Base-by-base conservation (phyloP, 768 basidiomycete species). In the Podaxis mareebaensis region DNA sequence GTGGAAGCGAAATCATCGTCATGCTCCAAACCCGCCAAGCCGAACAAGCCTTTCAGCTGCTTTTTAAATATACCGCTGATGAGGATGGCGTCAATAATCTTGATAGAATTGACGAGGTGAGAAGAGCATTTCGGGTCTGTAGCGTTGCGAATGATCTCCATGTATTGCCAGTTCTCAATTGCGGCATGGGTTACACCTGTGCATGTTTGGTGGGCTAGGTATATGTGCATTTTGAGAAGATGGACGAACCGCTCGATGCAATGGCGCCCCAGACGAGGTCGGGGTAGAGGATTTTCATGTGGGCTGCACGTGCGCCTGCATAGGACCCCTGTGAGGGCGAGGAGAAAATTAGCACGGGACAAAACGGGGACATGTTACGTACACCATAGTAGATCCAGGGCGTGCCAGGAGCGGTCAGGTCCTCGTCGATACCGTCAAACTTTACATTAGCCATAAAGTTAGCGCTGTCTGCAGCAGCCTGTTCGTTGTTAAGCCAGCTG, bases 361-460 rank as follows among this genome's bases (percentile, higher is more conserved):
- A 12, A 28, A n/a, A n/a, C 49, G 12, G 22, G 60, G 4, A 28
- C 58, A 64, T 26, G 20, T 17, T 65, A 68, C 85, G 46, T 72
- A 93, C 95, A 13, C 96, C 96, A 69, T 96, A 96, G 73, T 96
- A 95, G 60, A 95, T 93, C 93, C 93, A 95, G 8, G 92, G 91
- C 1, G 89, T 89, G 30, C 76, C 77, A 17, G 90, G 85, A 11
- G 92, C 83, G 17, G 89, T 90, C 66, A 93, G 69, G 69, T 91
- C 84, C 68, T 89, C 88, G 1, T 82, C 75, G 54, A 95, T 85
- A 1, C 86, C 90, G 6, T 81, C 74, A 67, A 96, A 90, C 68
- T 87, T 83, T 72, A 96, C 85, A 64, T 89, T 85, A 6, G 83
- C 78, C 85, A 97, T 94, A 71, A 99, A 97, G 74, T 91, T 85